These are phyloP conservation scores for Phialophora expanda DNA, from an alignment of 2,329 filamentous ascomycete genomes.

Conservation along the genomic window DNA sequence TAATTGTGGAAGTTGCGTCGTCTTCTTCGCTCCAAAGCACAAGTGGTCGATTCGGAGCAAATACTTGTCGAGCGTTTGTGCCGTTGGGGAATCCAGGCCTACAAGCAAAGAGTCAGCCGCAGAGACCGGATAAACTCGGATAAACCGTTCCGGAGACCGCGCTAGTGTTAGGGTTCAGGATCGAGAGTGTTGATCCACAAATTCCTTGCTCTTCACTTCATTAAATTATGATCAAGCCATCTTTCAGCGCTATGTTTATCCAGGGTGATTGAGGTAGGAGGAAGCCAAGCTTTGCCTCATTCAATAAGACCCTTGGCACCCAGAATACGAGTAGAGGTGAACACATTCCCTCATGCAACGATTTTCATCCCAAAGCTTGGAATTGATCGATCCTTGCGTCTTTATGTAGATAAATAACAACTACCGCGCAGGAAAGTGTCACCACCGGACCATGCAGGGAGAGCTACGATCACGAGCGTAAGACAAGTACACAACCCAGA, in stretches of 20 bases:
- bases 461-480: background rate
- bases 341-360: background rate
- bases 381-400: too few species aligned
- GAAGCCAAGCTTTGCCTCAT: background rate
- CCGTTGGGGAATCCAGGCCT: background rate
- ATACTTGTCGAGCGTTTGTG: background rate
- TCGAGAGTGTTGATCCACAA: background rate
- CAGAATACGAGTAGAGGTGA: background rate
- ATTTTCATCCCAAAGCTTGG: background rate
- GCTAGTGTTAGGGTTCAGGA: conserved; percentile 7
- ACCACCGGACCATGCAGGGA: background rate
- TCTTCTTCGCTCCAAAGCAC: background rate
- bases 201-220: too few species aligned
- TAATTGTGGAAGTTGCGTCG: conserved; percentile 6
- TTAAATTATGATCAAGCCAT: too few species aligned
- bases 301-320: background rate
- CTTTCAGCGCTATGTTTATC: too few species aligned
- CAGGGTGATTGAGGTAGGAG: background rate
- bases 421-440: background rate
- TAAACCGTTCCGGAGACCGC: background rate
- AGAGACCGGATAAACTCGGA: background rate
- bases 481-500: background rate
- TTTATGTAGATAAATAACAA: background rate
- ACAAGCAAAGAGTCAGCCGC: background rate
- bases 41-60: background rate